Base-by-base conservation (phyloP, 2,329 filamentous ascomycete species). In the Cordyceps militaris region DNA sequence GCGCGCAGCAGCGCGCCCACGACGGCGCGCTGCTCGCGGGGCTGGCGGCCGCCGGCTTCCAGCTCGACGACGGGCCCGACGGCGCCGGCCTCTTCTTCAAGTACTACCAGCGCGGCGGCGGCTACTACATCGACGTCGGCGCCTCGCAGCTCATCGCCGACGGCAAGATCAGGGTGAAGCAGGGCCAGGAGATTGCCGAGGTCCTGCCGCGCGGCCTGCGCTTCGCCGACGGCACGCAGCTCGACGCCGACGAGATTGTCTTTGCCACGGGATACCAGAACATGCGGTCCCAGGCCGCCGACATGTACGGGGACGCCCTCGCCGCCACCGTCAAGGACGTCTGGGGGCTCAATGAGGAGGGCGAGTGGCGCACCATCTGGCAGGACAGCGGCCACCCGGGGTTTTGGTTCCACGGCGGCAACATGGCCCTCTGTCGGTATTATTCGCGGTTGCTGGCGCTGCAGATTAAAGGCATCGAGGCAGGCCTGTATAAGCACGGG, bases 101-200 rank as follows among this genome's bases (percentile, higher is more conserved):
- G 65, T 85, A 84, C 63, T 73, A 85, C 61, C 82, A 85, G 62
- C 78, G 82, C 2, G 84, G 84, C 1, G 86, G 86, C 0, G 85
- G 86, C 0, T 88, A 88, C 66, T 88, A 88, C 69, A 85, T 88
- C 61, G 83, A 89, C 60, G 84, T 87, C 1, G 86, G 86, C 0
- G 81, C 79, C 0, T 81, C 80, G 0, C 70, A 81, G 64, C 74
- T 88, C 24, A 86, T 89, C 59, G 74, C 75, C 2, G 80, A 86
- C 13, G 84, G 85, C 0, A 83, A 82, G 65, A 82, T 89, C 66
- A 82, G 82, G 62, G 72, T 88, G 26, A 82, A 82, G 66, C 79
- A 82, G 42, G 82, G 79, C 1, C 77, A 79, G 4, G 80, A 82
- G 11, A 79, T 87, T 14, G 65, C 70, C 2, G 70, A 74, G 23